Conservation (phyloP, 2,329 filamentous ascomycete species). For the Diaporthe sp. region DNA sequence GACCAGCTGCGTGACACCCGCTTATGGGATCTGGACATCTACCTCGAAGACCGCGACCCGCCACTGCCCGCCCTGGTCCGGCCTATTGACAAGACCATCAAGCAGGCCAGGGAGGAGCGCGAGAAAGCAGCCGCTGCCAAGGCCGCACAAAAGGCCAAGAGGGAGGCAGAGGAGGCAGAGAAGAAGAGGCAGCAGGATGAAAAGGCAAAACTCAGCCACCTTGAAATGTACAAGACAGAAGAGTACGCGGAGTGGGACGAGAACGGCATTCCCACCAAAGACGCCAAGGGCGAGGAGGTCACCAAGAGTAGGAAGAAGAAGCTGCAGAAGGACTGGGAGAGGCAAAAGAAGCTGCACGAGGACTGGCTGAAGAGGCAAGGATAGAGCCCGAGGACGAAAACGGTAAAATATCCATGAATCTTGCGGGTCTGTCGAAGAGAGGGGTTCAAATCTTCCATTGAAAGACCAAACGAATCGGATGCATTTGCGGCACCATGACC, state of each 20-base stretch:
- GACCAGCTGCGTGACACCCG: constrained; percentile 74
- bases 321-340: constrained; percentile 78
- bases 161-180: constrained; percentile 53
- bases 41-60: constrained; percentile 75
- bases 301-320: constrained; percentile 75
- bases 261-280: constrained; percentile 72
- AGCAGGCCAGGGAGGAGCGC: constrained; percentile 66
- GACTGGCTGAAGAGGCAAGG: constrained; percentile 51
- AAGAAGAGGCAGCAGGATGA: constrained; percentile 54
- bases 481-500: not conserved
- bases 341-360: constrained; percentile 77
- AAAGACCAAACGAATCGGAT: not conserved
- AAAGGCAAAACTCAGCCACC: constrained; percentile 46
- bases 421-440: not conserved
- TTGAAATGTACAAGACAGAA: constrained; percentile 51
- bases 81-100: constrained; percentile 70
- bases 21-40: constrained; percentile 75
- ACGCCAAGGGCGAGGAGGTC: constrained; percentile 73
- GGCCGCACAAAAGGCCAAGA: constrained; percentile 53
- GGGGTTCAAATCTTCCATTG: not conserved
- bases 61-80: constrained; percentile 71
- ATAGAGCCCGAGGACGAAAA: not conserved
- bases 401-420: not conserved
- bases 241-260: constrained; percentile 74
- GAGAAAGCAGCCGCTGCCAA: constrained; percentile 65